Conservation (phyloP, 805 yeast genomes). For the Candida krabiensis region DNA sequence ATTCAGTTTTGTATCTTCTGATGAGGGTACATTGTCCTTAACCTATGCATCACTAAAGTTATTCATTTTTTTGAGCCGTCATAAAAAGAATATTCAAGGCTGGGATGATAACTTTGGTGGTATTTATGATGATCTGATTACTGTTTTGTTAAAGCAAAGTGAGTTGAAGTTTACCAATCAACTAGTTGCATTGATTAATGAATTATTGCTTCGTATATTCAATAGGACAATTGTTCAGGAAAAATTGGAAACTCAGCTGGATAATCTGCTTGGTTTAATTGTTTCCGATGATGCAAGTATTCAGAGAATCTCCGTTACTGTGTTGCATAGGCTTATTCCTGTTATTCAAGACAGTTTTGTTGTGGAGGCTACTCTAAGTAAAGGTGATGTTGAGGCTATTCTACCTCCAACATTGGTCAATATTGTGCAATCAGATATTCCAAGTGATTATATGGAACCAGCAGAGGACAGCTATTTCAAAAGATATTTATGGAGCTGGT, state of each 20-base stretch:
- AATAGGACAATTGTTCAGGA: conserved; percentile 28
- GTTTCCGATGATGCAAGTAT: conserved; percentile 31
- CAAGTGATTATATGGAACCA: conserved; percentile 38
- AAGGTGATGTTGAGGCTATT: conserved; percentile 37
- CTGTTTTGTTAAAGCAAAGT: conserved; percentile 32
- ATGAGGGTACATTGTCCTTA: conserved; percentile 36
- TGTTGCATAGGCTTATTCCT: conserved; percentile 43
- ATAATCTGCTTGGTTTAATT: conserved; percentile 37
- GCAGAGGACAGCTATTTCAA: conserved; percentile 38
- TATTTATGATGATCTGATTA: conserved; percentile 43
- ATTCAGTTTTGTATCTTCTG: conserved; percentile 37
- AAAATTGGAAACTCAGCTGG: conserved; percentile 33
- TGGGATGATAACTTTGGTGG: conserved; percentile 38
- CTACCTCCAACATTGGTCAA: conserved; percentile 44
- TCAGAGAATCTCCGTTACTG: conserved; percentile 43
- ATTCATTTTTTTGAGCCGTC: conserved; percentile 32
- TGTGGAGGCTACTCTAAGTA: conserved; percentile 58
- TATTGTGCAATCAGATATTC: conserved; percentile 29
- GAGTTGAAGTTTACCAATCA: conserved; percentile 24
- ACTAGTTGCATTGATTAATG: conserved; percentile 36
- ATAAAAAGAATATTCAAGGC: conserved; percentile 29
- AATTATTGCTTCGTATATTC: conserved; percentile 27
- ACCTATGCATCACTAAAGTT: conserved; percentile 47
- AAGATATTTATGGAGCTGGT: conserved; percentile 68
- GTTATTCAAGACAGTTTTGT: conserved; percentile 57